Conservation (phyloP, 371 early-diverging fungal genomes). For the Chytridium lagenaria region DNA sequence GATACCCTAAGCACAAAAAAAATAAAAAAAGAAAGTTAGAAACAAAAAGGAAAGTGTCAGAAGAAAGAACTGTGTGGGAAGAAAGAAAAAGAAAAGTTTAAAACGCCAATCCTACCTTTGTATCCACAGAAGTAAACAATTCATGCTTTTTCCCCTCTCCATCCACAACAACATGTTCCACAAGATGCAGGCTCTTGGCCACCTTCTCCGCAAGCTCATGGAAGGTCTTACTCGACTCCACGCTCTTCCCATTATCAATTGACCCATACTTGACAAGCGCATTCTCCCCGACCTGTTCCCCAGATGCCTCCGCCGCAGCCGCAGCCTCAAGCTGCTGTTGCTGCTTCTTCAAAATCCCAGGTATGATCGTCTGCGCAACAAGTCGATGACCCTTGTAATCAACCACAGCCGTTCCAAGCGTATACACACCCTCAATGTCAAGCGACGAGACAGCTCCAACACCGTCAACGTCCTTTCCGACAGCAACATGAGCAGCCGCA, state of each 20-base stretch:
- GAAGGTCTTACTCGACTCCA: conserved; percentile 76
- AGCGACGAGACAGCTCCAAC: conserved; percentile 77
- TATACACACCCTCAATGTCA: conserved; percentile 73
- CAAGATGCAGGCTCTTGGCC: conserved; percentile 82
- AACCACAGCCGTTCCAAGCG: conserved; percentile 87
- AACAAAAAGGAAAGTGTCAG: neutral
- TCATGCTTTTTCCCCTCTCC: conserved; percentile 65
- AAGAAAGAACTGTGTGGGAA: neutral
- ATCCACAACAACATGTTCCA: conserved; percentile 76
- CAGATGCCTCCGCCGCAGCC: neutral
- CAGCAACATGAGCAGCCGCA: conserved; percentile 90
- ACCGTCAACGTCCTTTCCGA: conserved; percentile 93
- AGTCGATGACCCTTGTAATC: conserved; percentile 91
- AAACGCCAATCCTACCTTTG: conserved; percentile 56
- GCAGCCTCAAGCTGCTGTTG: neutral
- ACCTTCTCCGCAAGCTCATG: conserved; percentile 69
- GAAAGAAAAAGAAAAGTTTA: neutral
- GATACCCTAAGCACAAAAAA: conserved; percentile 60
- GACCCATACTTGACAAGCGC: conserved; percentile 88
- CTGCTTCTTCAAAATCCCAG: conserved; percentile 67
- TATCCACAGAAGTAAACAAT: conserved; percentile 84
- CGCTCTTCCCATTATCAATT: conserved; percentile 79
- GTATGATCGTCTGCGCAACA: conserved; percentile 92
- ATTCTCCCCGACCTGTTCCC: neutral
- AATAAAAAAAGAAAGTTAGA: neutral